A percentile compares a stretch with the other conserved stretches of the same genome.
Conservation (phyloP, 257 asterid genomes). For the Przewalskia tangutica region DNA sequence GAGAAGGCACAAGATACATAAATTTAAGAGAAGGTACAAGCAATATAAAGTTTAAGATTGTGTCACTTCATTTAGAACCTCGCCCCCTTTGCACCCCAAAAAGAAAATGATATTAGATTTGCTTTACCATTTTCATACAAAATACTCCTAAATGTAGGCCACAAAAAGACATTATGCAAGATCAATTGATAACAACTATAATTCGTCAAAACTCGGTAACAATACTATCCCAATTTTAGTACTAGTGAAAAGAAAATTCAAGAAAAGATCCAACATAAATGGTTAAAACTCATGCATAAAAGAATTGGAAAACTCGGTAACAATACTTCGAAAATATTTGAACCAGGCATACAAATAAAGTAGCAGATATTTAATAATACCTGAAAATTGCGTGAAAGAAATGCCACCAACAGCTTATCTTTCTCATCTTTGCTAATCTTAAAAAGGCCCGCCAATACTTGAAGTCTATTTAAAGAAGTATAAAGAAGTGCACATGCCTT, state of each 20-base stretch:
- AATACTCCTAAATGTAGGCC: background rate
- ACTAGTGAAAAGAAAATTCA: background rate
- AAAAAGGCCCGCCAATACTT: constrained; percentile 92
- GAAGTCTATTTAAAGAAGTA: constrained; percentile 79
- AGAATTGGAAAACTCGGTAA: background rate
- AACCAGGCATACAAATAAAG: background rate
- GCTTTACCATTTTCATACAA: background rate
- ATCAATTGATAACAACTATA: background rate
- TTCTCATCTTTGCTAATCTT: constrained; percentile 89
- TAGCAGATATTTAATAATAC: constrained; percentile 20
- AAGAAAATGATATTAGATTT: background rate
- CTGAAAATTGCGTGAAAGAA: constrained; percentile 89
- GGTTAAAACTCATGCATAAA: background rate
- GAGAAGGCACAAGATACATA: background rate
- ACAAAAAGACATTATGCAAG: background rate
- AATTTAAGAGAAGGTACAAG: background rate
- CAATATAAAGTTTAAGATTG: background rate
- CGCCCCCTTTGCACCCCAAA: background rate
- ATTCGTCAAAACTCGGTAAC: too few species aligned
- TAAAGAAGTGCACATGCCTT: constrained; percentile 88
- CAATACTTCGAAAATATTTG: background rate
- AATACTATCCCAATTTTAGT: background rate
- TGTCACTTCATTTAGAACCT: background rate
- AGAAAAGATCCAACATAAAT: background rate
- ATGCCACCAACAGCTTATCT: constrained; percentile 81